Evolutionary conservation across 805 yeast genomes (phyloP).

Genomic region (Nakazawaea wickerhamii): DNA sequence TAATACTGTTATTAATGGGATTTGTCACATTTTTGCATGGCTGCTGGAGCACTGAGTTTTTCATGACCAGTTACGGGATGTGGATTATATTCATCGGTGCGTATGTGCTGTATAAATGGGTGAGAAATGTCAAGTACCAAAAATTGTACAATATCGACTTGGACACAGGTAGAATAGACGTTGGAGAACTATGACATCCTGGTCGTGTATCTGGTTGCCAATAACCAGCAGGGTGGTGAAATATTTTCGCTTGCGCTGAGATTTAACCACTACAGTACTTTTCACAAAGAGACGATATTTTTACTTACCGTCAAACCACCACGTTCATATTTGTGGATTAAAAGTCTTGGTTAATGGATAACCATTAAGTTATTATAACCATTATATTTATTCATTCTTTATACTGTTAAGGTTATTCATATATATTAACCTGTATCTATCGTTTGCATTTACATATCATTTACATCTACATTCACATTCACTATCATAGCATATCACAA

Average conservation of each 20-base stretch:
- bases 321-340: not conserved
- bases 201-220: not conserved
- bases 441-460: not conserved
- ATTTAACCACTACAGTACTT: not conserved
- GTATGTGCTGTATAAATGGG: constrained; percentile 44
- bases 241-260: no score
- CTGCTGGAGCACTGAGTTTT: constrained; percentile 44
- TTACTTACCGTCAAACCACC: not conserved
- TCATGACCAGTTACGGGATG: constrained; percentile 51
- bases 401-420: no score
- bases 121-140: constrained; percentile 59
- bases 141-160: constrained; percentile 71
- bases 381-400: not conserved
- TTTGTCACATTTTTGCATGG: constrained; percentile 44
- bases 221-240: no score
- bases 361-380: no score
- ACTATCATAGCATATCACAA: no score
- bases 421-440: not conserved
- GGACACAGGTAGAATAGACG: constrained; percentile 80
- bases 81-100: constrained; percentile 38
- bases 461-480: not conserved
- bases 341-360: no score
- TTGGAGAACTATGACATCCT: constrained; percentile 51
- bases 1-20: constrained; percentile 42
- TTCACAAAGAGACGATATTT: no score